These are phyloP conservation scores for Xylariaceae sp. DNA, from an alignment of 2,329 filamentous ascomycete species.

Conservation along the genomic window DNA sequence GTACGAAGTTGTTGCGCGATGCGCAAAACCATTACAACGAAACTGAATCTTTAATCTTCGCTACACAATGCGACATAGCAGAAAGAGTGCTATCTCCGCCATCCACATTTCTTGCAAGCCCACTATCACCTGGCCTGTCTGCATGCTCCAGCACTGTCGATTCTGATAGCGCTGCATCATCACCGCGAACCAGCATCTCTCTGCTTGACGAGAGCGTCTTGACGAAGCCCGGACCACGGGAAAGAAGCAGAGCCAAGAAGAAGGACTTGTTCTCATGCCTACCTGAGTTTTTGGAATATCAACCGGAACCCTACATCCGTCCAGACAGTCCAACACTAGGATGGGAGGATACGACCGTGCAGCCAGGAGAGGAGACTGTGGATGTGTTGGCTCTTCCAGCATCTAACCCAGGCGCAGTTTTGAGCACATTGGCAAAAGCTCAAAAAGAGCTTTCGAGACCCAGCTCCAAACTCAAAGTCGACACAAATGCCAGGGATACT, in stretches of 20 bases:
- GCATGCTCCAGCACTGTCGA: slow-evolving; percentile 45
- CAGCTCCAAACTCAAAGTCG: background rate
- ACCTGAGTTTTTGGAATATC: slow-evolving; percentile 29
- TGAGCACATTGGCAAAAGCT: too few species aligned
- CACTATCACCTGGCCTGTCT: slow-evolving; percentile 46
- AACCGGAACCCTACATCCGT: slow-evolving; percentile 46
- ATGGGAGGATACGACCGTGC: slow-evolving; percentile 37
- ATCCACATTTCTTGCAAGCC: slow-evolving; percentile 35
- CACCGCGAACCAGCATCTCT: slow-evolving; percentile 43
- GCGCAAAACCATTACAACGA: slow-evolving; percentile 49
- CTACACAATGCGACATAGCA: slow-evolving; percentile 40
- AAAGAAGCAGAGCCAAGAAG: slow-evolving; percentile 31
- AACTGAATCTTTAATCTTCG: slow-evolving; percentile 45
- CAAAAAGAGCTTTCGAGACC: background rate
- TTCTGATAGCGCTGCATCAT: slow-evolving; percentile 41
- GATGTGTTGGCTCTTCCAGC: too few species aligned
- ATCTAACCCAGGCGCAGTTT: too few species aligned
- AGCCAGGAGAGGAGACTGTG: too few species aligned
- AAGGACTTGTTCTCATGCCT: slow-evolving; percentile 42
- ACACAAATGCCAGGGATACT: too few species aligned
- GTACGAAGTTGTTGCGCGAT: slow-evolving; percentile 46
- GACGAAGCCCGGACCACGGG: slow-evolving; percentile 8
- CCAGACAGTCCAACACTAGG: slow-evolving; percentile 60
- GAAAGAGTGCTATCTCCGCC: slow-evolving; percentile 36
- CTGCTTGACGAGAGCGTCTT: slow-evolving; percentile 20